Percentiles rank a stretch among this genome's conserved stretches.
Evolutionary conservation across 2,329 filamentous ascomycete species (phyloP).

Genomic region (Pyrenophora graminea): DNA sequence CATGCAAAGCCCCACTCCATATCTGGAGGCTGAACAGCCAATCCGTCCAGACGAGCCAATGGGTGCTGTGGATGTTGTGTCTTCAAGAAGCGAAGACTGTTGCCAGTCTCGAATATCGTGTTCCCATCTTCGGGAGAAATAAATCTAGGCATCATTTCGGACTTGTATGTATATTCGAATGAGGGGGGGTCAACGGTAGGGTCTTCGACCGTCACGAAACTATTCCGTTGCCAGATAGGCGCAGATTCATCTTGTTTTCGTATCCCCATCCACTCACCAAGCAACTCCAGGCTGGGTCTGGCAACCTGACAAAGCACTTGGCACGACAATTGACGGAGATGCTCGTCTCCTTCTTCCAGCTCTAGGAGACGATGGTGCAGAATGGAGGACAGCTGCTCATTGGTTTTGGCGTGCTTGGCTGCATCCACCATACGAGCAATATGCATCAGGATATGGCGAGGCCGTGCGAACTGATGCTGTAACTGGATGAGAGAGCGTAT

Average conservation of each 20-base stretch:
- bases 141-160: slow-evolving; percentile 70
- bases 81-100: slow-evolving; percentile 73
- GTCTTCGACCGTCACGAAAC: slow-evolving; percentile 39
- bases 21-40: slow-evolving; percentile 58
- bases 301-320: slow-evolving; percentile 68
- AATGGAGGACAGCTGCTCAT: slow-evolving; percentile 46
- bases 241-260: slow-evolving; percentile 44
- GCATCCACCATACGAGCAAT: slow-evolving; percentile 56
- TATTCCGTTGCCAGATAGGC: slow-evolving; percentile 33
- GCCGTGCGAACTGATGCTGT: slow-evolving; percentile 48
- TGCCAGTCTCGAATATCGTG: slow-evolving; percentile 77
- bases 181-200: slow-evolving; percentile 25
- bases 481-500: slow-evolving; percentile 49
- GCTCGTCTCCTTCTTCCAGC: slow-evolving; percentile 65
- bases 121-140: slow-evolving; percentile 70
- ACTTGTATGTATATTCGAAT: slow-evolving; percentile 66
- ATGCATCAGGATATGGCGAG: slow-evolving; percentile 59
- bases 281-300: slow-evolving; percentile 67
- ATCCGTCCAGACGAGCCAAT: slow-evolving; percentile 59
- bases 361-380: slow-evolving; percentile 47
- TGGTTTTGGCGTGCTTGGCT: slow-evolving; percentile 50
- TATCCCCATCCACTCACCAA: slow-evolving; percentile 77
- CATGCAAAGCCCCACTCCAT: slow-evolving; percentile 74
- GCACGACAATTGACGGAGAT: slow-evolving; percentile 66
- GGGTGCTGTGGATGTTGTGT: slow-evolving; percentile 73